Evolutionary conservation across 805 yeast species (phyloP).

Genomic region (Lipomyces yamanashiensis): DNA sequence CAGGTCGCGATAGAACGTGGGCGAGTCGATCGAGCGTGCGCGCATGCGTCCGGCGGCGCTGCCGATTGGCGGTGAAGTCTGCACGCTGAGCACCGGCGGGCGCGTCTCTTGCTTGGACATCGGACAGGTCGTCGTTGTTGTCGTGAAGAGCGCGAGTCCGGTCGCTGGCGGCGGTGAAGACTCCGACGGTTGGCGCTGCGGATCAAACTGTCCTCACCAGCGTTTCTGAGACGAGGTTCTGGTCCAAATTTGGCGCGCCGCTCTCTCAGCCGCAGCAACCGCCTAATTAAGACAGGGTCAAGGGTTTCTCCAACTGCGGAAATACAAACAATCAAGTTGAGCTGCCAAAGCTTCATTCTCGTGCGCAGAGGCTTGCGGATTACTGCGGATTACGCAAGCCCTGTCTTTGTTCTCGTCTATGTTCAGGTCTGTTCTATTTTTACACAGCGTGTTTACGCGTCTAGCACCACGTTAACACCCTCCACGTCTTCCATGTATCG

Average conservation of each 20-base stretch:
- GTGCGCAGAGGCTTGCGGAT: too few relatives aligned
- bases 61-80: constrained; percentile 4
- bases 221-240: too few relatives aligned
- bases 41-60: constrained; percentile 20
- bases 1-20: constrained; percentile 36
- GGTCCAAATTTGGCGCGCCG: too few relatives aligned
- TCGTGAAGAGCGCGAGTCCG: neutral
- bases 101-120: constrained; percentile 16
- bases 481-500: constrained; percentile 24
- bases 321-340: too few relatives aligned
- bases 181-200: too few relatives aligned
- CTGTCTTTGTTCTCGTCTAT: neutral
- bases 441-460: neutral
- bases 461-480: neutral
- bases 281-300: too few relatives aligned
- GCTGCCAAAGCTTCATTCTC: too few relatives aligned
- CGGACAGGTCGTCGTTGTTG: neutral
- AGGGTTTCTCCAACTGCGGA: too few relatives aligned
- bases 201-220: neutral
- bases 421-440: neutral
- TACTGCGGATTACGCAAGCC: neutral
- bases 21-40: constrained; percentile 34
- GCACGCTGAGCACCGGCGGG: constrained; percentile 12
- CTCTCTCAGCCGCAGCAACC: too few relatives aligned
- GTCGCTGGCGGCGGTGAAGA: too few relatives aligned